Evolutionary conservation across 352 stramenopile genomes (phyloP).

Genomic region (Plasmopara halstedii): DNA sequence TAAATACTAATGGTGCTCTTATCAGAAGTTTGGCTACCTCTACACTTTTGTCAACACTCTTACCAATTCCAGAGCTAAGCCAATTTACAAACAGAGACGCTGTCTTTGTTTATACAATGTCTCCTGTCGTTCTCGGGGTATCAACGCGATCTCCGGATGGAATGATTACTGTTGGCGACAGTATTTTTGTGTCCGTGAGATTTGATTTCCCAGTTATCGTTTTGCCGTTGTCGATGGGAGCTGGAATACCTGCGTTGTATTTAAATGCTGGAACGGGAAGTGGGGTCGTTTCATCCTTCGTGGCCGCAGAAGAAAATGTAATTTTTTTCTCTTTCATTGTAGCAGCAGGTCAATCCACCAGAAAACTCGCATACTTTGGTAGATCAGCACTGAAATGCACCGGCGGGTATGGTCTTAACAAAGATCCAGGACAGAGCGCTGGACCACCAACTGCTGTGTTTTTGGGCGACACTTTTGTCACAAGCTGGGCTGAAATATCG

Average conservation of each 20-base stretch:
- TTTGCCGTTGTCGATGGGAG: background rate
- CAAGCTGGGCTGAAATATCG: slow-evolving; percentile 43
- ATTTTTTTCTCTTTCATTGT: slow-evolving; percentile 56
- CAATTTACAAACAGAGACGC: slow-evolving; percentile 8
- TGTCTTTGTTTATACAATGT: slow-evolving; percentile 29
- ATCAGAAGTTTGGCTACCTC: slow-evolving; percentile 19
- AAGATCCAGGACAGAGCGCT: slow-evolving; percentile 26
- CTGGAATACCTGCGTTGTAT: slow-evolving; percentile 30
- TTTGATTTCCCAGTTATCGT: slow-evolving; percentile 36
- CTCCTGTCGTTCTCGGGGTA: slow-evolving; percentile 32
- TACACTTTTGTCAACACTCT: slow-evolving; percentile 28
- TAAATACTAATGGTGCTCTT: slow-evolving; percentile 33
- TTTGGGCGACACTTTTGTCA: slow-evolving; percentile 28
- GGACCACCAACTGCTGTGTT: slow-evolving; percentile 12
- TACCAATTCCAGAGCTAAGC: slow-evolving; percentile 21
- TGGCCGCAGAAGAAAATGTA: slow-evolving; percentile 29
- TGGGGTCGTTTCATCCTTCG: slow-evolving; percentile 14
- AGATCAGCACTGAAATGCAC: slow-evolving; percentile 37
- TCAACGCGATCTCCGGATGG: slow-evolving; percentile 30
- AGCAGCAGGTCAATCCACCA: slow-evolving; percentile 28
- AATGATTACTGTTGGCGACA: slow-evolving; percentile 47
- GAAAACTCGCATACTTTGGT: slow-evolving; percentile 31
- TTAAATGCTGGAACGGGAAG: slow-evolving; percentile 32
- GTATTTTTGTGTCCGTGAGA: slow-evolving; percentile 26
- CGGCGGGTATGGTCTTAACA: slow-evolving; percentile 39